Percentiles rank a stretch among this genome's conserved stretches.
phyloP scores from a whole-genome alignment of 495 filamentous ascomycete species.

The Evernia prunastri region DNA sequence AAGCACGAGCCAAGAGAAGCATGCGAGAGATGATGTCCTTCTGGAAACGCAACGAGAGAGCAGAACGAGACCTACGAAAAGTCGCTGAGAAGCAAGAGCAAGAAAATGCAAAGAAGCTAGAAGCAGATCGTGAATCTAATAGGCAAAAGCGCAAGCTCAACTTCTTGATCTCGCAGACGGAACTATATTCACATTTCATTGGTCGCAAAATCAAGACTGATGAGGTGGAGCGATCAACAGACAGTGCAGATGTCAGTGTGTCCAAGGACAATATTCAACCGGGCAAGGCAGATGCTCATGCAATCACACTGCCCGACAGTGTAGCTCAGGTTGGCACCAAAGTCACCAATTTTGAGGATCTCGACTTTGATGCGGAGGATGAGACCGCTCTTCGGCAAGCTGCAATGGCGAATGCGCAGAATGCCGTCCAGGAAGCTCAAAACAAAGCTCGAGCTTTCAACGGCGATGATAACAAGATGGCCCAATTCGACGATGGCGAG shows the following conservation, averaged over 20 bases:
- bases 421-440: constrained; percentile 90
- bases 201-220: constrained; percentile 97
- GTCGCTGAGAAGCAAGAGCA: constrained; percentile 93
- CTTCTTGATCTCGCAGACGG: constrained; percentile 98
- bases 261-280: constrained; percentile 41
- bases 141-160: constrained; percentile 97
- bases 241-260: constrained; percentile 61
- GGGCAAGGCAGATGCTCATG: constrained; percentile 41
- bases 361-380: constrained; percentile 95
- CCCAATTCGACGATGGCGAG: constrained; percentile 66
- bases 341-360: constrained; percentile 85
- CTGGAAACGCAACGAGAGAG: constrained; percentile 98
- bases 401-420: constrained; percentile 92
- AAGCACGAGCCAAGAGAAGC: constrained; percentile 90
- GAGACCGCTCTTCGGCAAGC: constrained; percentile 73
- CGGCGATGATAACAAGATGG: constrained; percentile 50
- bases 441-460: constrained; percentile 90
- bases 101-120: constrained; percentile 91
- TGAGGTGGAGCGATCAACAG: constrained; percentile 82
- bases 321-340: constrained; percentile 54
- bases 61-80: constrained; percentile 90
- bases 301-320: constrained; percentile 52
- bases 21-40: constrained; percentile 99
- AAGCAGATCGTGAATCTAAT: constrained; percentile 94
- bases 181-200: constrained; percentile 98